Evolutionary conservation across 768 basidiomycete species (phyloP), one percentile per base, ranked within the genome.

Genomic region (Pleurotus tuoliensis): DNA sequence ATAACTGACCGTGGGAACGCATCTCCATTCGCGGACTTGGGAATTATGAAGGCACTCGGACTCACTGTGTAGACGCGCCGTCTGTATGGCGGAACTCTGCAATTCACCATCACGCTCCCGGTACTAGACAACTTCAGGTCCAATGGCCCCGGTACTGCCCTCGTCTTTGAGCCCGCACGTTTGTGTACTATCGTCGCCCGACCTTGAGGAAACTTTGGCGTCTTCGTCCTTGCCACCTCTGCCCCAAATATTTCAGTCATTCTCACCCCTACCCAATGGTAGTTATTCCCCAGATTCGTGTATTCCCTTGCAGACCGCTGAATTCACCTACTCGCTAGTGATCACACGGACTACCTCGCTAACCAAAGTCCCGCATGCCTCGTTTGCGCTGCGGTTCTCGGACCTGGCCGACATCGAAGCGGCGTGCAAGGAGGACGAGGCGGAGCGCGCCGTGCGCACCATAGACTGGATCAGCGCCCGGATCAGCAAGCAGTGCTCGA

Each of bases 381-480:
- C 87, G 0, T 93, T 94, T 67, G 74, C 82, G 11, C 74, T 94
- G 18, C 81, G 91, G 51, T 94, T 94, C 72, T 92, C 91, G 12
- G 83, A 88, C 67, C 73, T 94, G 43, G 59, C 64, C 1, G 87
- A 90, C 62, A 82, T 90, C 12, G 92, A 94, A 66, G 69, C 75
- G 15, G 87, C 87, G 12, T 90, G 87, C 61, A 79, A 79, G 15
- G 92, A 94, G 69, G 86, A 88, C 62, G 91, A 92, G 60, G 87
- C 90, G 59, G 72, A 83, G 61, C 87, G 92, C 30, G 88, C 92
- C 0, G 81, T 81, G 20, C 82, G 92, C 47, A 86, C 82, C n/a
- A 79, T 93, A 62, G 92, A 94, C 72, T 94, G 92, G 92, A 87
- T 94, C 60, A 80, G 87, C 38, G 82, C 82, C 9, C 83, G 92